phyloP scores from a whole-genome alignment of 2,329 filamentous ascomycete species.

The Leptographium procerum region DNA sequence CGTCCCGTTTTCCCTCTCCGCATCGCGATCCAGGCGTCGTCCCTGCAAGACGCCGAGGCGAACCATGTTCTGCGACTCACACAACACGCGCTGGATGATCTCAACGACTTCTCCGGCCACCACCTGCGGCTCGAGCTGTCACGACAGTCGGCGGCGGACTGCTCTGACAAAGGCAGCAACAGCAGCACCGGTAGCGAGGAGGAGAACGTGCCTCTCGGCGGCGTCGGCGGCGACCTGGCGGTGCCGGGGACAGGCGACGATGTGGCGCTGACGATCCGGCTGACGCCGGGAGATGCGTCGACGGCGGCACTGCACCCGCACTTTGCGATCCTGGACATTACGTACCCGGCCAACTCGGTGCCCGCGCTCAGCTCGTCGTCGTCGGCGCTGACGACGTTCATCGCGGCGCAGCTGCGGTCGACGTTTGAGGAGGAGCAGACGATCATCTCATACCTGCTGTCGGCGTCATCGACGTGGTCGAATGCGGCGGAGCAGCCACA shows the following conservation, averaged over 20 bases:
- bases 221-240: conserved; percentile 19
- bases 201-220: conserved; percentile 3
- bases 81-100: conserved; percentile 74
- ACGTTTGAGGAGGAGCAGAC: conserved; percentile 84
- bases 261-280: conserved; percentile 57
- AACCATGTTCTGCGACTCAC: conserved; percentile 67
- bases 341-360: conserved; percentile 59
- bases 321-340: conserved; percentile 61
- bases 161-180: no score
- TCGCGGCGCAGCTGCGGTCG: conserved; percentile 65
- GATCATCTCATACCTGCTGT: conserved; percentile 66
- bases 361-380: conserved; percentile 57
- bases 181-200: conserved; percentile 18
- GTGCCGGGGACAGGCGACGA: conserved; percentile 27
- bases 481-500: conserved; percentile 3
- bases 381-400: conserved; percentile 63
- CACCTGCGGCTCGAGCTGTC: conserved; percentile 60
- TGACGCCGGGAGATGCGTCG: conserved; percentile 52
- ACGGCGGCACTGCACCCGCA: conserved; percentile 57
- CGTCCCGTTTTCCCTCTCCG: conserved; percentile 78
- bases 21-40: conserved; percentile 63
- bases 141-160: neutral
- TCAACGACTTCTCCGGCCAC: conserved; percentile 77
- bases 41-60: conserved; percentile 54
- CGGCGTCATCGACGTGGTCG: conserved; percentile 42